Evolutionary conservation across 169 alveolate species (phyloP).

Genomic region (Plasmodium vivax): DNA sequence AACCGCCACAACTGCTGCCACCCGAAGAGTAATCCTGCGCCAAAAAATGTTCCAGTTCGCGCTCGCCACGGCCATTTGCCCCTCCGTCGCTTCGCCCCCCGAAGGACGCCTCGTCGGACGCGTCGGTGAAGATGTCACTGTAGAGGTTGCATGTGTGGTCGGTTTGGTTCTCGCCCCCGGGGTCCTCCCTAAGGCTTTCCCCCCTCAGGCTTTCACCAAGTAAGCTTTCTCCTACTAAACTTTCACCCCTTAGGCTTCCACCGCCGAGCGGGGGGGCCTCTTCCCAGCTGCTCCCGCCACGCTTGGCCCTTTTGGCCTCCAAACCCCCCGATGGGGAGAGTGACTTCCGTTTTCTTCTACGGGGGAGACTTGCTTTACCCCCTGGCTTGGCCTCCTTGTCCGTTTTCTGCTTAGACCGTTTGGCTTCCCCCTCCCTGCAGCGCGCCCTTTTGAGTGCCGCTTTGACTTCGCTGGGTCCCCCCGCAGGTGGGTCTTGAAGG

Average conservation of each 20-base stretch:
- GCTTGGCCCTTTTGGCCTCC: neutral
- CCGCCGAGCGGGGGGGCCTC: neutral
- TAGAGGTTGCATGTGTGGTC: neutral
- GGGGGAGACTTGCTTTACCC: neutral
- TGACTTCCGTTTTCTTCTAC: neutral
- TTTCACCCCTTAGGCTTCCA: neutral
- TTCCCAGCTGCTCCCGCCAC: neutral
- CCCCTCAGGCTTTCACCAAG: neutral
- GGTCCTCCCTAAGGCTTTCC: neutral
- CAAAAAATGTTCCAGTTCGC: neutral
- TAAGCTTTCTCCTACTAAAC: no score
- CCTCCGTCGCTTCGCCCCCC: neutral
- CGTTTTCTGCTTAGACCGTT: neutral
- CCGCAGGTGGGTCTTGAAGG: neutral
- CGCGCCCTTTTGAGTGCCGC: neutral
- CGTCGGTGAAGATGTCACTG: neutral
- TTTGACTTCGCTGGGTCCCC: neutral
- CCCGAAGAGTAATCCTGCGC: neutral
- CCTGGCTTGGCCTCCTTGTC: neutral
- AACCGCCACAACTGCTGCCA: neutral
- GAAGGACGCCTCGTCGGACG: neutral
- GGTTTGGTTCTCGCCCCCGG: neutral
- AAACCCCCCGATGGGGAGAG: neutral
- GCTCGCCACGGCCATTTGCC: neutral
- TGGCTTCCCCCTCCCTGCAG: neutral